Conservation (phyloP, 164 flowering plant genomes). For the Pachysandra terminalis region DNA sequence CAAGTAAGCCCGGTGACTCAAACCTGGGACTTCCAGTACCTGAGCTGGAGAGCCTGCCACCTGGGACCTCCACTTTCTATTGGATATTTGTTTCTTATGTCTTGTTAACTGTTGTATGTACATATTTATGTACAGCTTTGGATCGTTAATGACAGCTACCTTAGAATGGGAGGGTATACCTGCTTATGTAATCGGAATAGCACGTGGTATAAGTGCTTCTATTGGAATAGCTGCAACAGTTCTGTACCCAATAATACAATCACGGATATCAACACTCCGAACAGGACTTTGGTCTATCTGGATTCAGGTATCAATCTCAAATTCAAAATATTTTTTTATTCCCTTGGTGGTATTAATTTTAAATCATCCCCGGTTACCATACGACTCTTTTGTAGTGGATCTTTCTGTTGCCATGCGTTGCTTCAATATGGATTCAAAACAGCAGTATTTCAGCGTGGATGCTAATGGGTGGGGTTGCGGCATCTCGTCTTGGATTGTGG, state of each 20-base stretch:
- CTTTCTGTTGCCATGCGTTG: conserved; percentile 56
- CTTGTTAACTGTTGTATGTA: background rate
- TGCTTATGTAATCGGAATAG: conserved; percentile 73
- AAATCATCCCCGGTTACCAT: too few relatives aligned
- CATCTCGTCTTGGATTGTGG: conserved; percentile 87
- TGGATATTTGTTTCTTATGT: too few relatives aligned
- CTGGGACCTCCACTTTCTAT: too few relatives aligned
- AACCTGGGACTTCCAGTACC: too few relatives aligned
- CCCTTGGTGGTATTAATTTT: too few relatives aligned
- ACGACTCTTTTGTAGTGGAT: conserved; percentile 38
- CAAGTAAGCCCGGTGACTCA: too few relatives aligned
- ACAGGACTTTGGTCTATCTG: conserved; percentile 96
- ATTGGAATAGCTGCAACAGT: conserved; percentile 76
- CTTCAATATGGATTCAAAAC: conserved; percentile 57
- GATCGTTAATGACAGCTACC: conserved; percentile 85
- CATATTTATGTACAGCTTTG: conserved; percentile 53
- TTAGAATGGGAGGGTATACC: conserved; percentile 84
- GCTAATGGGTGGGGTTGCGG: conserved; percentile 79
- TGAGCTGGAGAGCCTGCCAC: too few relatives aligned
- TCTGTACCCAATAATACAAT: conserved; percentile 64
- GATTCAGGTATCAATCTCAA: conserved; percentile 69
- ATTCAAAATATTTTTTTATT: background rate
- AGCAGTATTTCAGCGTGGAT: conserved; percentile 49
- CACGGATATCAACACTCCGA: conserved; percentile 58
- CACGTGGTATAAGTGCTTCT: conserved; percentile 75